These are phyloP conservation scores for Phytophthora capsici DNA, from an alignment of 352 stramenopile genomes.

Conservation along the genomic window DNA sequence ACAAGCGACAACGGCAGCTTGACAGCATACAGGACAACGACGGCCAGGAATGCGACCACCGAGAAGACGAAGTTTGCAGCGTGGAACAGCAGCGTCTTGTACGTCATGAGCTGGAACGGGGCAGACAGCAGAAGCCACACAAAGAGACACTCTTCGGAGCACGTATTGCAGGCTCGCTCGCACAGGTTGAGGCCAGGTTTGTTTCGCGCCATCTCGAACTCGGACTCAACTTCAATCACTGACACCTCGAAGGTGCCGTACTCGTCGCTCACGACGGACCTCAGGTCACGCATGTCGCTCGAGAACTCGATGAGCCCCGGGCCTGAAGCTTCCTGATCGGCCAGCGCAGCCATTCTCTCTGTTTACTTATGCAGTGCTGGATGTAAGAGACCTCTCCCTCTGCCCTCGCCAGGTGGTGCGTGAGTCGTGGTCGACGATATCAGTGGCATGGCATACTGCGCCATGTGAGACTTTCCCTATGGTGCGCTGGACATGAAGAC, in stretches of 20 bases:
- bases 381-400: conserved; percentile 32
- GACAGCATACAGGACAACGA: conserved; percentile 28
- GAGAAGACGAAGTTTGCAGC: conserved; percentile 55
- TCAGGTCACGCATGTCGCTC: conserved; percentile 15
- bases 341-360: conserved; percentile 21
- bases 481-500: neutral
- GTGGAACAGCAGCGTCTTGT: conserved; percentile 69
- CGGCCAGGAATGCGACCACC: conserved; percentile 34
- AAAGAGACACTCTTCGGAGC: conserved; percentile 53
- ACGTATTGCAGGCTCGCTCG: conserved; percentile 26
- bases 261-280: conserved; percentile 45
- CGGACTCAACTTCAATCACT: conserved; percentile 62
- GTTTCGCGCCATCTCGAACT: conserved; percentile 26
- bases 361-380: neutral
- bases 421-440: conserved; percentile 1
- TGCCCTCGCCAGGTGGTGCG: conserved; percentile 12
- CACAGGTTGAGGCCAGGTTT: conserved; percentile 8
- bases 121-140: conserved; percentile 59
- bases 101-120: conserved; percentile 61
- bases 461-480: conserved; percentile 6
- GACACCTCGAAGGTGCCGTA: conserved; percentile 82
- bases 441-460: neutral
- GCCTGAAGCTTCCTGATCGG: conserved; percentile 14
- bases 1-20: conserved; percentile 30
- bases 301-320: conserved; percentile 18